A percentile compares a stretch with the other conserved stretches of the same genome.
Conservation (phyloP, 345 rosid species). For the Hibiscus trionum region DNA sequence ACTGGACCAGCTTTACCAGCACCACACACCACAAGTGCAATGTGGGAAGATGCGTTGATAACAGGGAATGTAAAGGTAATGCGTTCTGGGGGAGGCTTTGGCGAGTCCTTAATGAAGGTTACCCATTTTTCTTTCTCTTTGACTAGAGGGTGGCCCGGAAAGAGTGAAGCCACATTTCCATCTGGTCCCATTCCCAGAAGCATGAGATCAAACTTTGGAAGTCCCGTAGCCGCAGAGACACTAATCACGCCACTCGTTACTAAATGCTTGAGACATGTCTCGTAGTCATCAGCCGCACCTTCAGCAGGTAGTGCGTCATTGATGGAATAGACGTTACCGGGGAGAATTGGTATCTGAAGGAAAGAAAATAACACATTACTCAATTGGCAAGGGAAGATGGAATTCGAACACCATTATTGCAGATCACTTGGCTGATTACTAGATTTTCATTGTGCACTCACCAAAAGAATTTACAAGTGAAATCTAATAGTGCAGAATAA, state of each 20-base stretch:
- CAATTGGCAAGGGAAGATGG: background rate
- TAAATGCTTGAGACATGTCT: constrained; percentile 57
- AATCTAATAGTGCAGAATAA: too few species aligned
- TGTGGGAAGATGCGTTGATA: constrained; percentile 63
- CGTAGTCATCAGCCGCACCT: constrained; percentile 87
- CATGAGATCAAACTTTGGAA: constrained; percentile 79
- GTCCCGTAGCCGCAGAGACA: constrained; percentile 40
- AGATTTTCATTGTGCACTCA: background rate
- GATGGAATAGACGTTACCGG: constrained; percentile 66
- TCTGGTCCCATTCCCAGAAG: constrained; percentile 93
- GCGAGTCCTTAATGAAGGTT: constrained; percentile 61
- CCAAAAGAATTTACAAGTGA: too few species aligned
- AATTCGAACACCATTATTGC: background rate
- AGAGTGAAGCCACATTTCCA: constrained; percentile 79
- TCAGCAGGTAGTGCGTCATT: constrained; percentile 68
- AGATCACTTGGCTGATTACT: background rate
- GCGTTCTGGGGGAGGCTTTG: constrained; percentile 80
- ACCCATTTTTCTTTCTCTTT: constrained; percentile 72
- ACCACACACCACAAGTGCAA: constrained; percentile 67
- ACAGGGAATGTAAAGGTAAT: constrained; percentile 82
- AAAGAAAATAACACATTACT: background rate
- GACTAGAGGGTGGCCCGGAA: constrained; percentile 66
- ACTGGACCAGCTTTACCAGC: constrained; percentile 58
- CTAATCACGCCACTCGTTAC: constrained; percentile 30
- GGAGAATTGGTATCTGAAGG: constrained; percentile 49